Conservation (phyloP, 805 yeast species). For the Ogataea corticis region DNA sequence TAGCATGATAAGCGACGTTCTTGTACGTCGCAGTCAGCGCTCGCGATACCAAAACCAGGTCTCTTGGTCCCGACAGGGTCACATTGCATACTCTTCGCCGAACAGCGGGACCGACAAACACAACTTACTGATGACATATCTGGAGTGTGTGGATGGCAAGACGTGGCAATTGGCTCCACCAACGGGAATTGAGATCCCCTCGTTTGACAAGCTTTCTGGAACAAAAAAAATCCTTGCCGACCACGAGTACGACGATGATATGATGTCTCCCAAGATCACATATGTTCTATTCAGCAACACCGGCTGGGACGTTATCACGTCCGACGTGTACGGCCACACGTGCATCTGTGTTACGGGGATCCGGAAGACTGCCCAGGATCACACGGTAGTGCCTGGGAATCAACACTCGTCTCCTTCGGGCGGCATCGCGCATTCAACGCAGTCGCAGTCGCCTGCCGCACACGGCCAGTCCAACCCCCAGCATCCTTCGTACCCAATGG, state of each 20-base stretch:
- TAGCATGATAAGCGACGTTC: slow-evolving; percentile 23
- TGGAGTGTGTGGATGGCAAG: slow-evolving; percentile 74
- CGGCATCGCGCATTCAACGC: slow-evolving; percentile 24
- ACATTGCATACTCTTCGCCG: slow-evolving; percentile 65
- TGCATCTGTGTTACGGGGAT: slow-evolving; percentile 57
- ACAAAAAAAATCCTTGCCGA: slow-evolving; percentile 23
- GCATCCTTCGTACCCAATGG: slow-evolving; percentile 22
- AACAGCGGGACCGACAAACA: slow-evolving; percentile 29
- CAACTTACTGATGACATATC: slow-evolving; percentile 58
- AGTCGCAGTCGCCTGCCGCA: slow-evolving; percentile 11
- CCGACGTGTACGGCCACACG: slow-evolving; percentile 70
- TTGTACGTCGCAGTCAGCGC: slow-evolving; percentile 24
- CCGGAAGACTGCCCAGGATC: slow-evolving; percentile 28
- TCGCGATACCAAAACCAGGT: slow-evolving; percentile 27
- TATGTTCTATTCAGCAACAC: slow-evolving; percentile 72
- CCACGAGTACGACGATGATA: slow-evolving; percentile 21
- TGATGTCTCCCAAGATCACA: slow-evolving; percentile 24
- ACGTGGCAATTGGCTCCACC: slow-evolving; percentile 76
- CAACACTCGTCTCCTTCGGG: slow-evolving; percentile 18
- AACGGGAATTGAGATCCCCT: slow-evolving; percentile 32
- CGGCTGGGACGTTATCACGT: slow-evolving; percentile 79
- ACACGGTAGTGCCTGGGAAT: slow-evolving; percentile 17
- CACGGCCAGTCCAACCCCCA: slow-evolving; percentile 8
- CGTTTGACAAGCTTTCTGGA: slow-evolving; percentile 15
- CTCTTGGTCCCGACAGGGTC: slow-evolving; percentile 84